Evolutionary conservation across 202 grass and related monocot species (phyloP).

Genomic region (Saccharum hybrid): DNA sequence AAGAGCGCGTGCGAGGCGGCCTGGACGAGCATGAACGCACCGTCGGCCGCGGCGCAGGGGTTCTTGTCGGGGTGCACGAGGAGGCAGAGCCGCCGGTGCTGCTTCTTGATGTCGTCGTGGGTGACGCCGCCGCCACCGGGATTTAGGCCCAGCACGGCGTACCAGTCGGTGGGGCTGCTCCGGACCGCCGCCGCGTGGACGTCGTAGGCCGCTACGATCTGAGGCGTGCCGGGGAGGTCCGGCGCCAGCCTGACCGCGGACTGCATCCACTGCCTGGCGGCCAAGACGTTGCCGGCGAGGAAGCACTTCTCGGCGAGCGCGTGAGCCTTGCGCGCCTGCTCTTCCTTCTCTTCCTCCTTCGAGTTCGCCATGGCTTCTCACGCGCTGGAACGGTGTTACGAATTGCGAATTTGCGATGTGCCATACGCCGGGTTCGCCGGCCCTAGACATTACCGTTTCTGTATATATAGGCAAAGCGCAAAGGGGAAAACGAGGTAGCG

Average conservation of each 20-base stretch:
- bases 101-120: background rate
- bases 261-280: background rate
- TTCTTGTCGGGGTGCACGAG: slow-evolving; percentile 35
- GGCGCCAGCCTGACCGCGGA: slow-evolving; percentile 18
- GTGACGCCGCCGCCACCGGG: background rate
- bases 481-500: too few species aligned
- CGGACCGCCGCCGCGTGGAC: slow-evolving; percentile 19
- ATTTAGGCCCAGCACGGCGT: slow-evolving; percentile 21
- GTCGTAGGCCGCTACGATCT: slow-evolving; percentile 13
- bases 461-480: background rate
- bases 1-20: slow-evolving; percentile 2
- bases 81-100: slow-evolving; percentile 31
- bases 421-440: background rate
- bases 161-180: background rate
- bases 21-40: slow-evolving; percentile 27
- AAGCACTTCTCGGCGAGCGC: slow-evolving; percentile 11
- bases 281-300: background rate
- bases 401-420: background rate
- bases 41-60: background rate
- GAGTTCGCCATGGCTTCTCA: background rate
- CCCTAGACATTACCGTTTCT: background rate
- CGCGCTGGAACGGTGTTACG: background rate
- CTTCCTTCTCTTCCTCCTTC: background rate
- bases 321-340: background rate
- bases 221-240: background rate